Percentiles rank a stretch among this genome's conserved stretches.
Conservation (phyloP, 306 rosid species). For the Hylodesmum podocarpum region DNA sequence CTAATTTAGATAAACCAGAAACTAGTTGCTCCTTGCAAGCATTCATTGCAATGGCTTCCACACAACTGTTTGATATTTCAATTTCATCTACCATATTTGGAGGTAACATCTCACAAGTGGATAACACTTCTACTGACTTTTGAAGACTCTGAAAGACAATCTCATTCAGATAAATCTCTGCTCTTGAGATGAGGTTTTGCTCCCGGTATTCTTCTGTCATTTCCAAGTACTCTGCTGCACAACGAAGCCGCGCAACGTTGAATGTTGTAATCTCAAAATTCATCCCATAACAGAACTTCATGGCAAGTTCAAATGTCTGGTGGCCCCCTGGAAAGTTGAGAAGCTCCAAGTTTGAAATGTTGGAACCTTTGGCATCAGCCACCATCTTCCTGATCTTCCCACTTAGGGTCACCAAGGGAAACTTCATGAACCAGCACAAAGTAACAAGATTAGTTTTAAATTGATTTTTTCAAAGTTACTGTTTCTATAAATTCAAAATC, state of each 20-base stretch:
- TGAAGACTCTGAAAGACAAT: conserved; percentile 64
- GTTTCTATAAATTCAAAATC: not conserved
- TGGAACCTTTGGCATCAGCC: conserved; percentile 56
- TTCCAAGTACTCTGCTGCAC: conserved; percentile 78
- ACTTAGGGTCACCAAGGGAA: conserved; percentile 79
- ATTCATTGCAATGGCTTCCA: conserved; percentile 83
- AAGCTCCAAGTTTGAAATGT: conserved; percentile 65
- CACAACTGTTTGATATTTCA: conserved; percentile 60
- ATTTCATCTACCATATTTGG: conserved; percentile 54
- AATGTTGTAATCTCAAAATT: conserved; percentile 73
- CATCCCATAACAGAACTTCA: conserved; percentile 87
- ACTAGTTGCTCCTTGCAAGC: conserved; percentile 79
- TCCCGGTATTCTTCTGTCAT: conserved; percentile 80
- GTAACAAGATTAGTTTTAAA: conserved; percentile 14
- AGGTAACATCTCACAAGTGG: conserved; percentile 62
- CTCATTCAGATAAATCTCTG: conserved; percentile 63
- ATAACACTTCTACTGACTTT: conserved; percentile 69
- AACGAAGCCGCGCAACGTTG: conserved; percentile 70
- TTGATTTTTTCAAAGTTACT: conserved; percentile 12
- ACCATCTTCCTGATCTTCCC: conserved; percentile 90
- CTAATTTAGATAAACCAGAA: conserved; percentile 58
- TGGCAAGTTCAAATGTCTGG: conserved; percentile 75
- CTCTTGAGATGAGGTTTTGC: conserved; percentile 63
- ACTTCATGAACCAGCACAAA: conserved; percentile 47
- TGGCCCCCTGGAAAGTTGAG: conserved; percentile 75